Conservation (phyloP, 768 basidiomycete genomes). For the Dacryopinax primogenitus region DNA sequence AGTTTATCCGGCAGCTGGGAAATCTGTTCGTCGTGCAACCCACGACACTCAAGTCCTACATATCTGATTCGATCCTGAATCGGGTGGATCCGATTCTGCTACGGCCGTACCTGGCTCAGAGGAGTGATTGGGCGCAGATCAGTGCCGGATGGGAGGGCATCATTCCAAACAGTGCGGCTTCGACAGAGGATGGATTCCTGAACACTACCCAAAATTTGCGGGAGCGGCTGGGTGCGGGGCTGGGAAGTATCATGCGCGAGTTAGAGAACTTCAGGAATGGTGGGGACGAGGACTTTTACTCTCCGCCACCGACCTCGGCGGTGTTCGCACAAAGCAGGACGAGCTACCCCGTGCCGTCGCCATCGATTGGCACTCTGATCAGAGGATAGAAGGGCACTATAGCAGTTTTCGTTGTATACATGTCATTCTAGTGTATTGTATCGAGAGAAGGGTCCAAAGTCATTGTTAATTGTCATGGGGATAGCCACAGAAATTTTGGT, state of each 20-base stretch:
- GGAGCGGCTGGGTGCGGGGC: neutral
- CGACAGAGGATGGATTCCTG: neutral
- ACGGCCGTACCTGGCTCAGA: slow-evolving; percentile 78
- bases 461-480: neutral
- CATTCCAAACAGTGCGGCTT: neutral
- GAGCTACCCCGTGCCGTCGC: neutral
- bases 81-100: slow-evolving; percentile 77
- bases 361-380: neutral
- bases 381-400: neutral
- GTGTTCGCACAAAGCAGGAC: neutral
- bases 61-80: slow-evolving; percentile 85
- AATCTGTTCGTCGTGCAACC: slow-evolving; percentile 95
- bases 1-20: slow-evolving; percentile 93
- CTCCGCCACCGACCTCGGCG: neutral
- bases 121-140: slow-evolving; percentile 83
- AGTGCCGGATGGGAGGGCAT: slow-evolving; percentile 6
- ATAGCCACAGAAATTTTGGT: slow-evolving; percentile 2
- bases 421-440: slow-evolving; percentile 2
- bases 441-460: neutral
- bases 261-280: neutral
- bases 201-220: neutral
- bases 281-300: neutral
- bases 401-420: neutral
- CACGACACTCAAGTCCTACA: slow-evolving; percentile 88
- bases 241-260: slow-evolving; percentile 3